phyloP scores from a whole-genome alignment of 2,329 filamentous ascomycete genomes.

The Diaporthe helianthi region DNA sequence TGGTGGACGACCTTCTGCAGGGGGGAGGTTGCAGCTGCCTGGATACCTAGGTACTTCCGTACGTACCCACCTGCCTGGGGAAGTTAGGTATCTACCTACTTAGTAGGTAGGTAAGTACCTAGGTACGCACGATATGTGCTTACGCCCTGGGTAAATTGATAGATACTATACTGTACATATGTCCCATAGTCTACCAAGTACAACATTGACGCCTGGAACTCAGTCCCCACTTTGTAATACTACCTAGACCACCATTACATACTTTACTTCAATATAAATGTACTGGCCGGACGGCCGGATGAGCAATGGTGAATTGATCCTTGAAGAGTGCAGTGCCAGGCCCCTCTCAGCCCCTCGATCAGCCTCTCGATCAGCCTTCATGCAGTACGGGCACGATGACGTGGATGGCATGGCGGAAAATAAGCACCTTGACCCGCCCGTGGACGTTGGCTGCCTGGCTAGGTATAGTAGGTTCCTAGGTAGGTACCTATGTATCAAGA shows the following conservation, averaged over 20 bases:
- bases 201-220: too few species aligned
- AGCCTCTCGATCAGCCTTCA: constrained; percentile 17
- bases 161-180: too few species aligned
- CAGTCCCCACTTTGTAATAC: background rate
- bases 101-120: too few species aligned
- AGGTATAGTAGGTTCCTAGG: too few species aligned
- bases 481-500: too few species aligned
- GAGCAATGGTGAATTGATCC: background rate
- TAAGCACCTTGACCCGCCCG: constrained; percentile 16
- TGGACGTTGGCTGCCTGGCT: background rate
- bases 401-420: background rate
- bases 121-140: too few species aligned
- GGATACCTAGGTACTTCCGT: too few species aligned
- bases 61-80: too few species aligned
- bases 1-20: background rate
- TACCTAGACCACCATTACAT: background rate
- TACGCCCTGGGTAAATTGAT: constrained; percentile 2
- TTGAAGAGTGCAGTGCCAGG: background rate
- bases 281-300: too few species aligned
- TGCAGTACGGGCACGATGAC: constrained; percentile 2
- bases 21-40: background rate
- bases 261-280: too few species aligned
- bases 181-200: too few species aligned
- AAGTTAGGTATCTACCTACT: too few species aligned
- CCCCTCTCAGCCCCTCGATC: background rate